Conservation (phyloP, 306 rosid species). For the Arachis hypogaea region DNA sequence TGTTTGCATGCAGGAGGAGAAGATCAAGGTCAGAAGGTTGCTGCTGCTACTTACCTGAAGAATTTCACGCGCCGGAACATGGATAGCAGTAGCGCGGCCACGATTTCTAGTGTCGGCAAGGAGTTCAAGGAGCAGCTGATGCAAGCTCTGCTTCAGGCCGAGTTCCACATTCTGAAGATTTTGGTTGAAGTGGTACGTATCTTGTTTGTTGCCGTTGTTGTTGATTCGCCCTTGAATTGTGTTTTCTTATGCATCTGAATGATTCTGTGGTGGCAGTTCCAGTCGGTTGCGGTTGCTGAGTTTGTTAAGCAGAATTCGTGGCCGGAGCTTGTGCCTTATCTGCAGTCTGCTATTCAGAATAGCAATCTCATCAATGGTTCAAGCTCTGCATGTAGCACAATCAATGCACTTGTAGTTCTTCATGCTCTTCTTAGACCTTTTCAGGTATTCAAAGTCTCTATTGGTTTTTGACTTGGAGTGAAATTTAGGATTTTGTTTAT, state of each 20-base stretch:
- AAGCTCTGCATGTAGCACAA: constrained; percentile 57
- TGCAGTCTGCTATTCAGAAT: constrained; percentile 69
- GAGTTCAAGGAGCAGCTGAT: constrained; percentile 81
- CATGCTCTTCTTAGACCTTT: constrained; percentile 83
- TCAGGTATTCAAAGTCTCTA: constrained; percentile 56
- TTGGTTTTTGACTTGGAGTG: not conserved
- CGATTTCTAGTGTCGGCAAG: constrained; percentile 60
- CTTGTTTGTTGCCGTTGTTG: not conserved
- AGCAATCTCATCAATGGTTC: constrained; percentile 56
- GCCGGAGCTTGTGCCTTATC: constrained; percentile 75
- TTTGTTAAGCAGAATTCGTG: constrained; percentile 70
- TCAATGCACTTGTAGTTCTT: constrained; percentile 67
- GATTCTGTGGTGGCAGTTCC: constrained; percentile 57
- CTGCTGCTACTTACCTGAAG: constrained; percentile 83
- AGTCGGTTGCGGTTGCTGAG: constrained; percentile 57
- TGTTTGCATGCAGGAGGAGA: constrained; percentile 54
- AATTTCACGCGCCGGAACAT: constrained; percentile 66
- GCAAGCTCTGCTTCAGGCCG: constrained; percentile 69
- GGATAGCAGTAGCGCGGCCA: constrained; percentile 39
- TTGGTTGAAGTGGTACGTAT: constrained; percentile 72
- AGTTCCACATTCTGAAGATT: constrained; percentile 63
- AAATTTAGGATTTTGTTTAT: not conserved
- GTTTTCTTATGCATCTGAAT: not conserved
- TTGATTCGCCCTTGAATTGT: not conserved
- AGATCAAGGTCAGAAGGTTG: constrained; percentile 64